Evolutionary conservation across 2,329 filamentous ascomycete species (phyloP), one percentile per base, ranked within the genome.

Genomic region (Plenodomus biglobosus): DNA sequence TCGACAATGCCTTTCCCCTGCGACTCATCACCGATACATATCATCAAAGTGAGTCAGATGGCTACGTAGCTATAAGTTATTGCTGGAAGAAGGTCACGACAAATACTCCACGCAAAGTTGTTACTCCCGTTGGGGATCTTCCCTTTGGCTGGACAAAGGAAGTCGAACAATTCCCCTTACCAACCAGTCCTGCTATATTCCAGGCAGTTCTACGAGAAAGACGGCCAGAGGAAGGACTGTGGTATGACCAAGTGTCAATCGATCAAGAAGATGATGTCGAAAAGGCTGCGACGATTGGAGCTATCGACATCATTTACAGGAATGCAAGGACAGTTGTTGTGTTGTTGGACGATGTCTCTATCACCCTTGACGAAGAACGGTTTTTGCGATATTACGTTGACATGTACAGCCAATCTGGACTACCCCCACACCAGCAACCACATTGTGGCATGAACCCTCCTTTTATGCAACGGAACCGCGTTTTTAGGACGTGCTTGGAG

Each of bases 161-260:
- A 19, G 52, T 68, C 3, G 61, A 68, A 17, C 61, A 72, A 44
- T 75, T 71, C 44, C 74, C 72, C 1, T 55, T 76, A 6, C 73
- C 73, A 0, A 68, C 72, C 11, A 69, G 66, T 27, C 56, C 55
- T 16, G 66, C 67, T 4, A 68, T 76, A 50, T 75, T 75, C 38
- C 65, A 73, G 48, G 74, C 73, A 1, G 69, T 76, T 0, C 62
- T 74, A 41, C 62, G 67, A 40, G 73, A 76, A 53, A 65, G 70
- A 17, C 46, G 52, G 24, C 58, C 62, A 16, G 58, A 59, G 6
- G 75, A 76, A 55, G 75, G 74, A 6, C 48, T 77, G 4, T 77
- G 73, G 74, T 73, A 75, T 35, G 75, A 77, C 50, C 74, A 76
- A 50, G 72, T 76, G 7, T 76, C 73, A 55, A 73, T 76, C 46